Evolutionary conservation across 1,284 basidiomycete genomes (phyloP), one percentile per base, ranked within the genome.

Genomic region (Lentinula novae-zelandiae): DNA sequence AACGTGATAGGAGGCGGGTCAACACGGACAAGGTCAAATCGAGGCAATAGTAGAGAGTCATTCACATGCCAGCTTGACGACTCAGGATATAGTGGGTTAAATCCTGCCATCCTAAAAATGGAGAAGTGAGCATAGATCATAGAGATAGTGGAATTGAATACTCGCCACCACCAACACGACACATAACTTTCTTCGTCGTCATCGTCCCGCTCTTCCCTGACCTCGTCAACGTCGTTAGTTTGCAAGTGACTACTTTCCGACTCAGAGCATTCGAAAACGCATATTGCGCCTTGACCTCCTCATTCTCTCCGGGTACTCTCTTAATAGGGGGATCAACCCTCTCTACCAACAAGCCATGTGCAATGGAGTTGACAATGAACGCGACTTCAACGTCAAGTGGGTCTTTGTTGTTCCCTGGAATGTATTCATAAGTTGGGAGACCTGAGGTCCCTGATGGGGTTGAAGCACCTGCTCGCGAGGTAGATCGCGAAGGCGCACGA

Each of bases 351-450:
- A 96, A 77, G 13, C 87, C 85, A 67, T 93, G 91, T 17, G 85
- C 78, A 48, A 93, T 82, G 15, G 83, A 81, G 71, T 95, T 95
- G 63, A 86, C 89, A 46, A 95, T 75, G 36, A 76, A 74, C 3
- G 90, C 90, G 40, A 96, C 85, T 70, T 93, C 90, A 6, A 79
- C 73, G 72, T 96, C 93, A 39, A 96, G 82, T 3, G 93, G 91
- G 71, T 96, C 93, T 62, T 83, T 84, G 49, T 78, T 69, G 70
- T 89, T 93, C 2, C 72, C 75, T 1, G 90, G 84, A n/a, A 82
- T 71, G 72, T 96, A 96, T 63, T 83, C 74, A 63, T 86, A 80
- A 53, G 82, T 65, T 0, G 82, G 81, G 34, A 77, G 72, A 33
- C 22, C 53, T 20, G 49, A 13, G 56, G 86, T 85, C 63, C 77